Base-by-base conservation (phyloP, 805 yeast species). In the Suhomyces sp. region DNA sequence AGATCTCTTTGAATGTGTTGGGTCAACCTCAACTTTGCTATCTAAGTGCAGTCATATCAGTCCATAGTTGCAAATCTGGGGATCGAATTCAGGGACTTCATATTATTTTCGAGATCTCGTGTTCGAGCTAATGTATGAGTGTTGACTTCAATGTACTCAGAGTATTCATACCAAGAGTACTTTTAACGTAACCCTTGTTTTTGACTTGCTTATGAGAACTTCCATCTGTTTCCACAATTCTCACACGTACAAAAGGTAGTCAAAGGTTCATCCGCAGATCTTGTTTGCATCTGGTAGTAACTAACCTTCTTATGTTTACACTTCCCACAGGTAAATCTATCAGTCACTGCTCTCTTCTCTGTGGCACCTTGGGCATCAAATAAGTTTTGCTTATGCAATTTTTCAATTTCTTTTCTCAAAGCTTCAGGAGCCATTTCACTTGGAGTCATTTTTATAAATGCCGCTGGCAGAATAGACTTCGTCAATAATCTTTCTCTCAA, bases 201-300 rank as follows among this genome's bases (percentile, higher is more conserved):
- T 7, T 7, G 22, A 7, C 9, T 19, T 19, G 25, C 6, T 31
- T 59, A 90, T 20, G 95, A 85, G 58, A 93, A 93, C 64, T 93
- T 93, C 98, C 98, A 93, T 62, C 98, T 78, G 56, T 93, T 88
- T 44, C 98, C 98, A 69, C 98, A 93, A 47, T 79, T 87, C 54
- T 90, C 97, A 69, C 98, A 93, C 3, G 96, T 90, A 70, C 98
- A 93, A 59, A 93, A 93, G 1, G 98, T 93, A 6, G 98, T 93
- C 53, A 93, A 76, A 40, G 98, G 98, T 65, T 93, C 98, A 77
- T 93, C 98, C 13, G 98, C 98, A 39, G 96, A 86, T 64, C 98
- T 76, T 21, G 98, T 93, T 71, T 93, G 98, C 83, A 93, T 76
- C 68, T 93, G 98, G 63, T 90, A 91, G 61, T 93, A 93, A 50